Base-by-base conservation (phyloP, 768 basidiomycete species). In the Steccherinum ochraceum region DNA sequence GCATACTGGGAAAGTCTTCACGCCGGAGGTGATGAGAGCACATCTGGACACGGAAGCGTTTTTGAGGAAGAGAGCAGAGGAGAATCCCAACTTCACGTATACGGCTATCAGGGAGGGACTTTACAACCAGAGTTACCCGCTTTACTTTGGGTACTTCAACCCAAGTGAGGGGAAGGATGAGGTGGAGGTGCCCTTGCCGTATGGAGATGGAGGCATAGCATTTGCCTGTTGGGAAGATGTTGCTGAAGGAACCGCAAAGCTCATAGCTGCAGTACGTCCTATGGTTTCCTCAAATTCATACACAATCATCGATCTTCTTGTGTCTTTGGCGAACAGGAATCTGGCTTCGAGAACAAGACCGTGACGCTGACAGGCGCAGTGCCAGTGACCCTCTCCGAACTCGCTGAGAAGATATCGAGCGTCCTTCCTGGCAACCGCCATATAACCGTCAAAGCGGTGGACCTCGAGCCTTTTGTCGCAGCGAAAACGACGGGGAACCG, bases 31-130 rank as follows among this genome's bases (percentile, higher is more conserved):
- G 20, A 65, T 65, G 62, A 61, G 58, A 47, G 64, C 66, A 10
- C 69, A 70, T 55, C 42, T 61, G 40, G 61, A 60, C 42, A 69
- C 69, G 21, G 70, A 71, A 53, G 24, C 45, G 45, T 64, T 67
- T 48, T 53, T 71, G 0, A 61, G 61, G 52, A 25, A 56, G 50
- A n/a, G n/a, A n/a, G n/a, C n/a, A n/a, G n/a, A n/a, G n/a, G n/a
- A n/a, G n/a, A n/a, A n/a, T n/a, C 65, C 64, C 49, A 68, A 67
- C 7, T 30, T 71, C 18, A 59, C 60, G 51, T 70, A 64, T 46
- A 66, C 67, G 24, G 63, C 67, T 48, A 56, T 71, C 24, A 48
- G 69, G 24, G 67, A 71, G 53, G 70, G 68, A 4, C 65, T 69
- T 25, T 69, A 70, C 54, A 63, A 58, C 56, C 66, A 68, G 54